phyloP scores from a whole-genome alignment of 805 yeast genomes.

The Candida loeiensis region DNA sequence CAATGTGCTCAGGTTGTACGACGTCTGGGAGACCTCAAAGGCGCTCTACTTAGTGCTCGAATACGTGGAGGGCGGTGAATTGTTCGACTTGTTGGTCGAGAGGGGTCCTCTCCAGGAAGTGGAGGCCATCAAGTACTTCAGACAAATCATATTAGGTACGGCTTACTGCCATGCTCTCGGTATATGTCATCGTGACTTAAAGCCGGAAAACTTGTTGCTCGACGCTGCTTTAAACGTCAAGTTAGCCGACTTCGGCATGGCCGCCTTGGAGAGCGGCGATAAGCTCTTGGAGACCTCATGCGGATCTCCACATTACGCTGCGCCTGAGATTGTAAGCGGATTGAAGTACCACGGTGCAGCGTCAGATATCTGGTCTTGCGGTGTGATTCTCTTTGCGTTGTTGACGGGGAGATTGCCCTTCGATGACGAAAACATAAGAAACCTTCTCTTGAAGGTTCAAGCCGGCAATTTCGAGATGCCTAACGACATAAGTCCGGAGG shows the following conservation, averaged over 20 bases:
- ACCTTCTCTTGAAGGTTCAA: constrained; percentile 68
- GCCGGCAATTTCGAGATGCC: constrained; percentile 76
- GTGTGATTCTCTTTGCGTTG: constrained; percentile 74
- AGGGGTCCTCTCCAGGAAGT: constrained; percentile 67
- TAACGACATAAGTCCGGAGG: constrained; percentile 55
- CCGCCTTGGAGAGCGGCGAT: constrained; percentile 73
- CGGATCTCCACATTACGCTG: constrained; percentile 87
- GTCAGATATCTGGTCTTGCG: constrained; percentile 87
- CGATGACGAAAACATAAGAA: constrained; percentile 77
- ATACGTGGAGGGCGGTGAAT: constrained; percentile 86
- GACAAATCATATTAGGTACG: constrained; percentile 74
- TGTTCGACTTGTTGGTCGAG: constrained; percentile 69
- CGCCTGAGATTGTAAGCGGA: constrained; percentile 82
- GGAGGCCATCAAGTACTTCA: constrained; percentile 74
- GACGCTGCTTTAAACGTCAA: constrained; percentile 67
- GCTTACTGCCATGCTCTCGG: constrained; percentile 79
- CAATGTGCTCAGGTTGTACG: constrained; percentile 88
- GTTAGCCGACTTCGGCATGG: constrained; percentile 88
- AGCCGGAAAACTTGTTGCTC: constrained; percentile 73
- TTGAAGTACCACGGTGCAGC: constrained; percentile 78
- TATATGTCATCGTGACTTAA: constrained; percentile 76
- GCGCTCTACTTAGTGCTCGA: constrained; percentile 78
- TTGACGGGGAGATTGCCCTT: constrained; percentile 80
- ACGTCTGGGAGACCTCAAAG: constrained; percentile 96
- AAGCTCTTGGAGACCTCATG: constrained; percentile 74